Evolutionary conservation across 768 basidiomycete species (phyloP), one percentile per base, ranked within the genome.

Genomic region (Rhodotorula babjevae): DNA sequence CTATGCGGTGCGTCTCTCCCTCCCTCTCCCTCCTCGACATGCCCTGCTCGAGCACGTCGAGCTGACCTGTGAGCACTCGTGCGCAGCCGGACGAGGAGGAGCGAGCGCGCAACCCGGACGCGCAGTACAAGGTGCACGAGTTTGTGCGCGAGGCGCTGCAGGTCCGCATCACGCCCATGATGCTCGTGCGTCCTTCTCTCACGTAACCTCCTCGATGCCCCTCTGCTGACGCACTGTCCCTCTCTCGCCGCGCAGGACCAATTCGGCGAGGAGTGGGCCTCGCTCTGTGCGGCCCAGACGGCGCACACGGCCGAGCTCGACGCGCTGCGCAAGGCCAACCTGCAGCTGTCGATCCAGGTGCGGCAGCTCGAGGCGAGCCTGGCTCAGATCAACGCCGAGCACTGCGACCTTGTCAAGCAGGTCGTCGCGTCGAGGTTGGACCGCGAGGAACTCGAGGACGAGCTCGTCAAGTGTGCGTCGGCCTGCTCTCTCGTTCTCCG

Each of bases 391-490:
- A 93, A 89, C 77, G 79, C 84, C 12, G 93, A 95, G 77, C 93
- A 95, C 67, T 79, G 78, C 68, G 79, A 82, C 44, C 66, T 80
- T 16, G 80, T 81, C n/a, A 79, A 94, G 77, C 89, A 95, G 79
- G 86, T 98, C 8, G 96, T 98, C 8, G 91, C 88, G 83, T 85
- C 89, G 68, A 87, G 93, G 63, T 82, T 98, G 53, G 87, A 89
- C 71, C 91, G 91, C 76, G 95, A 99, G 80, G 93, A 97, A 80
- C 84, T 95, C 71, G 96, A 98, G 81, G 86, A 88, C 68, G 92
- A 98, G 80, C 86, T 99, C 27, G 94, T 99, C 52, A 87, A 90
- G 55, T 97, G 96, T 82, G 96, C 96, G 82, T 83, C 96, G 80
- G 95, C 91, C 93, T 78, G 80, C 89, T 83, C 15, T n/a, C 9